Percentiles rank a stretch among this genome's conserved stretches.
phyloP scores from a whole-genome alignment of 2,329 filamentous ascomycete species.

The Fusarium sp. region DNA sequence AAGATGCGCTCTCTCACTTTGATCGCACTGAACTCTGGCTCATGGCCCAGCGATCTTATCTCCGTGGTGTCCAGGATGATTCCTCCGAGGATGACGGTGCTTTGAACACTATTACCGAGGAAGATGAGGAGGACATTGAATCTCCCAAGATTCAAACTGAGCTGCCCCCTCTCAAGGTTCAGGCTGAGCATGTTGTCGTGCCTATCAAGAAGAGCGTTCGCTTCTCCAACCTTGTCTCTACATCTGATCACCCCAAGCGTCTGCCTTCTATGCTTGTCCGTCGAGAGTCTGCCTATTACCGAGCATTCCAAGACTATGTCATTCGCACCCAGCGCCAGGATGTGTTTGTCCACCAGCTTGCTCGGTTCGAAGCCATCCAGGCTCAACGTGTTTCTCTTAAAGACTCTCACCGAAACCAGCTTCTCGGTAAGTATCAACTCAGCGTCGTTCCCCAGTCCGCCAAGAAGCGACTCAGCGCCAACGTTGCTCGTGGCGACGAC shows the following conservation, averaged over 20 bases:
- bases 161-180: constrained; percentile 25
- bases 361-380: constrained; percentile 89
- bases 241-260: constrained; percentile 57
- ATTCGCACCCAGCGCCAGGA: constrained; percentile 74
- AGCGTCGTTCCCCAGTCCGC: constrained; percentile 72
- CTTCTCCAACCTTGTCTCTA: constrained; percentile 67
- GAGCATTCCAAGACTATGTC: constrained; percentile 81
- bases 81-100: constrained; percentile 49
- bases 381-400: constrained; percentile 79
- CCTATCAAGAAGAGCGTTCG: constrained; percentile 77
- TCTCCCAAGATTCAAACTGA: constrained; percentile 44
- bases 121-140: constrained; percentile 45
- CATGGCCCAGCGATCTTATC: constrained; percentile 79
- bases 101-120: constrained; percentile 51
- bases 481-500: constrained; percentile 77
- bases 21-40: constrained; percentile 91
- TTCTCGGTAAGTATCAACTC: constrained; percentile 86
- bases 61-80: constrained; percentile 69
- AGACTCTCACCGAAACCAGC: constrained; percentile 78
- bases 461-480: constrained; percentile 76
- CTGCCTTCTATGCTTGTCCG: constrained; percentile 62
- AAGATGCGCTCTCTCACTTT: constrained; percentile 75
- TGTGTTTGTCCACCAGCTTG: constrained; percentile 83
- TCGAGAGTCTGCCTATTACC: constrained; percentile 84
- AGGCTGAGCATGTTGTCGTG: constrained; percentile 35